phyloP scores from a whole-genome alignment of 106 monocot species.

The Cymbidium sinense region DNA sequence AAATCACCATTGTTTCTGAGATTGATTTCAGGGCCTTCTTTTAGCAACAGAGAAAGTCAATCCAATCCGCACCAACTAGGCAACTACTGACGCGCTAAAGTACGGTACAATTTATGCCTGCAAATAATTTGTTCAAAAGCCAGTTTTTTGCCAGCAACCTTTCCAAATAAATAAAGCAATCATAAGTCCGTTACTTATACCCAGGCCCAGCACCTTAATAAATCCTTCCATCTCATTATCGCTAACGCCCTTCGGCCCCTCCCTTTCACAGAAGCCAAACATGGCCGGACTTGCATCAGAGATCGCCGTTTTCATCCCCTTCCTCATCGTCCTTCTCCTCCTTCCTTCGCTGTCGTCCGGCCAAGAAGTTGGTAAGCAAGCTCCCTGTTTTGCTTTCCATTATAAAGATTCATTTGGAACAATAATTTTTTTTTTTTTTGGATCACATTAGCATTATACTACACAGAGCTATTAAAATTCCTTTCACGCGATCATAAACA shows the following conservation, averaged over 20 bases:
- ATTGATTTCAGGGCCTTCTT: no score
- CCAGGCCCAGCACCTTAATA: neutral
- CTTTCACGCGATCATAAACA: neutral
- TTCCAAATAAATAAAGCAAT: neutral
- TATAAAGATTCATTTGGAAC: neutral
- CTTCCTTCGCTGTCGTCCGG: neutral
- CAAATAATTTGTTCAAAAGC: no score
- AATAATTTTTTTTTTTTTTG: no score
- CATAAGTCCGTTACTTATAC: neutral
- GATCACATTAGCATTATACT: no score
- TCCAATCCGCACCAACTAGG: no score
- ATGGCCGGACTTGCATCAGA: neutral
- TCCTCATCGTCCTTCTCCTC: neutral
- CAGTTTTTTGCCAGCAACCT: neutral
- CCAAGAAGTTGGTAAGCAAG: conserved; percentile 9
- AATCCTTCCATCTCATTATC: neutral
- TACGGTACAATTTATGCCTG: no score
- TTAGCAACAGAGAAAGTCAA: no score
- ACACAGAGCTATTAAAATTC: no score
- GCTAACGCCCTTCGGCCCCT: neutral
- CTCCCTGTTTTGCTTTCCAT: neutral
- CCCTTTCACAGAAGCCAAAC: neutral
- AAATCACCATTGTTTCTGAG: no score
- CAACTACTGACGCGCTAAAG: no score
- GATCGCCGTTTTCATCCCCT: neutral